Percentiles rank a stretch among this genome's conserved stretches.
Conservation (phyloP, 177 flowering plant species). For the Vitis hybrid region DNA sequence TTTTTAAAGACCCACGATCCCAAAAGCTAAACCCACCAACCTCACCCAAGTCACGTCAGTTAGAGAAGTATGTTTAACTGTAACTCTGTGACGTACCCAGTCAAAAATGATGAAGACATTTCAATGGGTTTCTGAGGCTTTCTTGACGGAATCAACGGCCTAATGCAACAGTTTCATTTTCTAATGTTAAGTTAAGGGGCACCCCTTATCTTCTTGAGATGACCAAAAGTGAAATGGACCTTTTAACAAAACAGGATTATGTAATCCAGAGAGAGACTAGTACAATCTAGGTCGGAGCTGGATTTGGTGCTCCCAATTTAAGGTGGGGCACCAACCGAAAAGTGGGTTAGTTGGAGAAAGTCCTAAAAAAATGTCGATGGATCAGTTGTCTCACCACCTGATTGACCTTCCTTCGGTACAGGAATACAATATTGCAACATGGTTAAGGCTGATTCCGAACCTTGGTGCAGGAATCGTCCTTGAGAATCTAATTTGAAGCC, state of each 20-base stretch:
- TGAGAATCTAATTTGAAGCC: no score
- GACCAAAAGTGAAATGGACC: not conserved
- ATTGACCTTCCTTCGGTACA: no score
- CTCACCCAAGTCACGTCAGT: slow-evolving; percentile 32
- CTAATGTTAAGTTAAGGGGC: not conserved
- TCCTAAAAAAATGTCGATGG: no score
- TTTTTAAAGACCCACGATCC: not conserved
- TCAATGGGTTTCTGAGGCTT: not conserved
- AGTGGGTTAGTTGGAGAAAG: not conserved
- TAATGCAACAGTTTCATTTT: not conserved
- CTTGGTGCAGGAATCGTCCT: no score
- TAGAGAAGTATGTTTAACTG: slow-evolving; percentile 37
- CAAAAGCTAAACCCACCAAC: slow-evolving; percentile 18
- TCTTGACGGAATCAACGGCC: not conserved
- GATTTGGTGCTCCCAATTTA: slow-evolving; percentile 19
- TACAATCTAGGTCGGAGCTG: not conserved
- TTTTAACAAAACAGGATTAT: not conserved
- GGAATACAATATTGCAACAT: no score
- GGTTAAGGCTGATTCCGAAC: no score
- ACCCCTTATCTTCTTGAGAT: not conserved
- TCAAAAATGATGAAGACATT: not conserved
- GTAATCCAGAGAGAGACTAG: not conserved
- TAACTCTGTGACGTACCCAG: slow-evolving; percentile 1
- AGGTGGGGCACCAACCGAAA: slow-evolving; percentile 24
- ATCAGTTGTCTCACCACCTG: no score